Percentiles rank a stretch among this genome's conserved stretches.
Conservation (phyloP, 192 early-diverging fungal species). For the Podila clonocystis region DNA sequence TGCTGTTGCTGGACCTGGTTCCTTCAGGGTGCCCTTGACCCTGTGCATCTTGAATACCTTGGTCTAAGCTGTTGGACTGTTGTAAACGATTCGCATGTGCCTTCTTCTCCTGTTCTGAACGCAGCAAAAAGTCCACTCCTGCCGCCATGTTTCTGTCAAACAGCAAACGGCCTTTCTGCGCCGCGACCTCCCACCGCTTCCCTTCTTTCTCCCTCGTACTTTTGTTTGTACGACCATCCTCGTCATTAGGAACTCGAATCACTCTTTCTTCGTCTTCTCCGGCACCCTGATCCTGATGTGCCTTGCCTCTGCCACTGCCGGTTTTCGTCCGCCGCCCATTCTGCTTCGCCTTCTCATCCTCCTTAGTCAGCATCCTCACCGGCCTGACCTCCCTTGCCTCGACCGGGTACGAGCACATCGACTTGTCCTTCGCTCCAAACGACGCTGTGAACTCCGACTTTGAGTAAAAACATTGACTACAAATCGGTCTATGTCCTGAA, state of each 20-base stretch:
- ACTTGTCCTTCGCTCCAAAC: not conserved
- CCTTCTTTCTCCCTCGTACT: not conserved
- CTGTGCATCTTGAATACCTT: not conserved
- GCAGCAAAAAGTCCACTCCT: slow-evolving; percentile 12
- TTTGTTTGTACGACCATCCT: no score
- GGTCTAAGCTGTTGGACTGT: not conserved
- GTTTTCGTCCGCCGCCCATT: not conserved
- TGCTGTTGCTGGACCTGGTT: not conserved
- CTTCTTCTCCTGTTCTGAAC: no score
- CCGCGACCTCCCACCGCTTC: not conserved
- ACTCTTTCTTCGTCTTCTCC: not conserved
- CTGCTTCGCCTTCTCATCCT: not conserved
- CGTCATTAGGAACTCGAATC: no score
- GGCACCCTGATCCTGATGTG: not conserved
- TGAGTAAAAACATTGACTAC: slow-evolving; percentile 31
- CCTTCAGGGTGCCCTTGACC: not conserved
- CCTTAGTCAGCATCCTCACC: not conserved
- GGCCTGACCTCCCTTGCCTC: slow-evolving; percentile 1
- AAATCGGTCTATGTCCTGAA: slow-evolving; percentile 36
- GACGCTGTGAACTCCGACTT: slow-evolving; percentile 1
- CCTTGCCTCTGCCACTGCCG: not conserved
- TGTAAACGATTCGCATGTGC: not conserved
- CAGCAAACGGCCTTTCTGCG: no score
- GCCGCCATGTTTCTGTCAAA: slow-evolving; percentile 24
- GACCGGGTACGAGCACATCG: slow-evolving; percentile 32